These are phyloP conservation scores for Corymbia citriodora DNA, from an alignment of 441 rosid species.

Conservation along the genomic window DNA sequence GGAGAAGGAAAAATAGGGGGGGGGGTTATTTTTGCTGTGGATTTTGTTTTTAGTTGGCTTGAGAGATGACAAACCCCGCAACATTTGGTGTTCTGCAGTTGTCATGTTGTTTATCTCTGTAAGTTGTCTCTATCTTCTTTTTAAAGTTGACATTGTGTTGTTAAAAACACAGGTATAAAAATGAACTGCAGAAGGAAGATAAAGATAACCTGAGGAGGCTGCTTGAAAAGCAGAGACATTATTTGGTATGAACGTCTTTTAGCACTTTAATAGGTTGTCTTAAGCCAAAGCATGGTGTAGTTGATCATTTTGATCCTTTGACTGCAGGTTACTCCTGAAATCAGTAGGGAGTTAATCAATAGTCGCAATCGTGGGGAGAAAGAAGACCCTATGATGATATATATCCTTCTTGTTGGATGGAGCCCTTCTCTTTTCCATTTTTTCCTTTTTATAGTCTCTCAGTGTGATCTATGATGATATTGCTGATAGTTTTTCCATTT, in stretches of 20 bases:
- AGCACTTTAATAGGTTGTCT: neutral
- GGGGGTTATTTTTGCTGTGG: neutral
- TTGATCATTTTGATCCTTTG: neutral
- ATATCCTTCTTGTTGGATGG: slow-evolving; percentile 44
- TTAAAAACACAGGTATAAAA: slow-evolving; percentile 55
- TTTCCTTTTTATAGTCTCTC: neutral
- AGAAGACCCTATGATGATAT: slow-evolving; percentile 48
- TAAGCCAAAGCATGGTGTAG: neutral
- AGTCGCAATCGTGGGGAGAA: slow-evolving; percentile 83
- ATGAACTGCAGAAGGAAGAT: slow-evolving; percentile 72
- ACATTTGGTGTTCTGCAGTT: neutral
- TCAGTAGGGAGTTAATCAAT: slow-evolving; percentile 61
- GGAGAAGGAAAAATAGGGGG: neutral
- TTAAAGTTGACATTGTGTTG: neutral
- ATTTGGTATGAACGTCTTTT: slow-evolving; percentile 41
- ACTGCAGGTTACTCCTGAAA: slow-evolving; percentile 73
- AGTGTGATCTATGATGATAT: neutral
- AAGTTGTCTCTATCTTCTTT: neutral
- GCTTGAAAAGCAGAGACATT: slow-evolving; percentile 63
- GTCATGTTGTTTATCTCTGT: neutral
- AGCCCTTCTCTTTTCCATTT: neutral
- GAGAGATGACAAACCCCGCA: neutral
- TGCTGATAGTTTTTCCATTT: neutral
- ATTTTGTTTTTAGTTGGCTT: neutral
- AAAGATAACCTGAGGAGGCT: slow-evolving; percentile 61